Percentiles rank a stretch among this genome's conserved stretches.
These are phyloP conservation scores for Davidsoniella neocaledoniae DNA, from an alignment of 2,329 filamentous ascomycete species.

Conservation along the genomic window DNA sequence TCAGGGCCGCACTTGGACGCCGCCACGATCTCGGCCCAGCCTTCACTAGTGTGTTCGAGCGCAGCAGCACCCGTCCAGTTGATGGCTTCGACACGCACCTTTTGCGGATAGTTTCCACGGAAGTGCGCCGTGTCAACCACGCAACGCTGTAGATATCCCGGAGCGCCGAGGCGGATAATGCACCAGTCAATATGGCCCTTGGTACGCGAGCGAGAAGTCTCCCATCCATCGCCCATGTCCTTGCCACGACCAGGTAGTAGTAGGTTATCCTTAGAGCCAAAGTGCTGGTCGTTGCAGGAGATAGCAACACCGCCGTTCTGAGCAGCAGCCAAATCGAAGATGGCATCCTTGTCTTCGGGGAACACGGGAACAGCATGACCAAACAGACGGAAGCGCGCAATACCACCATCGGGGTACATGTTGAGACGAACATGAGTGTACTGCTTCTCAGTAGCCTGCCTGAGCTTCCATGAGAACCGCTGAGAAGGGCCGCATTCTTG, in stretches of 20 bases:
- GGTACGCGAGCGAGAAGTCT: slow-evolving; percentile 58
- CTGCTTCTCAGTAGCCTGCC: slow-evolving; percentile 39
- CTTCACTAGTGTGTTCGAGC: slow-evolving; percentile 37
- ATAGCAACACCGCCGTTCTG: slow-evolving; percentile 64
- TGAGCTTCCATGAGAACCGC: slow-evolving; percentile 56
- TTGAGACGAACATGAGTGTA: slow-evolving; percentile 68
- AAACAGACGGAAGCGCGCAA: slow-evolving; percentile 63
- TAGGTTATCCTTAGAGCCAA: slow-evolving; percentile 65
- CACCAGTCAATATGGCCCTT: slow-evolving; percentile 65
- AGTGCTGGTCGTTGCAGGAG: slow-evolving; percentile 68
- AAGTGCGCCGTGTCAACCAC: slow-evolving; percentile 72
- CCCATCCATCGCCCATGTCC: slow-evolving; percentile 83
- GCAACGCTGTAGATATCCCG: slow-evolving; percentile 46
- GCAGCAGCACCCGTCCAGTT: slow-evolving; percentile 36
- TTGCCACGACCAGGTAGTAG: slow-evolving; percentile 62
- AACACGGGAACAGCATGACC: slow-evolving; percentile 63
- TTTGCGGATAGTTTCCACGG: slow-evolving; percentile 68
- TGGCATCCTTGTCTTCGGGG: slow-evolving; percentile 43
- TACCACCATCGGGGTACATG: slow-evolving; percentile 77
- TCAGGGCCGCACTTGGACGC: slow-evolving; percentile 57
- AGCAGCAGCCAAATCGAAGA: slow-evolving; percentile 62
- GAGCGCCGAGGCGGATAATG: slow-evolving; percentile 55
- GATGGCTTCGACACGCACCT: slow-evolving; percentile 49
- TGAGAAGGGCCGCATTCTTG: slow-evolving; percentile 60
- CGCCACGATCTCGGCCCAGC: slow-evolving; percentile 49